These are phyloP conservation scores for Dipteronia dyeriana DNA, from an alignment of 345 rosid species.

Conservation along the genomic window DNA sequence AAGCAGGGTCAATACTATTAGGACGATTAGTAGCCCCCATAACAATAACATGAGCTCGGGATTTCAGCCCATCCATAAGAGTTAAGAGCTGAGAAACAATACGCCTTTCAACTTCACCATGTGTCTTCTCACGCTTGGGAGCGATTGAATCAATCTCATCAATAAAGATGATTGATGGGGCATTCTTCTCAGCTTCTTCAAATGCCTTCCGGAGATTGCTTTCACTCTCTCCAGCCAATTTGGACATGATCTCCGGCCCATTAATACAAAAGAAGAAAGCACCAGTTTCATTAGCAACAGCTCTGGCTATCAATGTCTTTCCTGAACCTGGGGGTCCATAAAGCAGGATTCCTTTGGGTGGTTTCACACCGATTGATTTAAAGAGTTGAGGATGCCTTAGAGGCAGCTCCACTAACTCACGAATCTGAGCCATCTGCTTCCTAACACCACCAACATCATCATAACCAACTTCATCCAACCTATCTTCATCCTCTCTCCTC, in stretches of 20 bases:
- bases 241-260: conserved; percentile 78
- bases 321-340: conserved; percentile 64
- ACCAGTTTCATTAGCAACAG: conserved; percentile 73
- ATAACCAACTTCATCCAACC: conserved; percentile 68
- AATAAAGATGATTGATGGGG: conserved; percentile 65
- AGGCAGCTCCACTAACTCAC: conserved; percentile 72
- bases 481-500: conserved; percentile 71
- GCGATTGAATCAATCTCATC: conserved; percentile 75
- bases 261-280: conserved; percentile 74
- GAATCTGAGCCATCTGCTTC: conserved; percentile 76
- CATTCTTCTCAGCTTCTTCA: conserved; percentile 66
- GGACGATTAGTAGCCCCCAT: conserved; percentile 55
- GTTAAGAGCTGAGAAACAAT: conserved; percentile 67
- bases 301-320: conserved; percentile 68
- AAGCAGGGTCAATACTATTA: conserved; percentile 50
- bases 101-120: conserved; percentile 67
- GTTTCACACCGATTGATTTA: conserved; percentile 72
- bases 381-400: conserved; percentile 74
- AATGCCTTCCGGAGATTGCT: conserved; percentile 74
- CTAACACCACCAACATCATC: conserved; percentile 83
- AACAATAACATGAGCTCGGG: conserved; percentile 52
- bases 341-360: conserved; percentile 70
- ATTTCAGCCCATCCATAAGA: conserved; percentile 53
- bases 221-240: conserved; percentile 78
- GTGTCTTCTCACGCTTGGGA: conserved; percentile 68